Percentiles rank a stretch among this genome's conserved stretches.
Conservation (phyloP, 768 basidiomycete genomes). For the Tylopilus sp. region DNA sequence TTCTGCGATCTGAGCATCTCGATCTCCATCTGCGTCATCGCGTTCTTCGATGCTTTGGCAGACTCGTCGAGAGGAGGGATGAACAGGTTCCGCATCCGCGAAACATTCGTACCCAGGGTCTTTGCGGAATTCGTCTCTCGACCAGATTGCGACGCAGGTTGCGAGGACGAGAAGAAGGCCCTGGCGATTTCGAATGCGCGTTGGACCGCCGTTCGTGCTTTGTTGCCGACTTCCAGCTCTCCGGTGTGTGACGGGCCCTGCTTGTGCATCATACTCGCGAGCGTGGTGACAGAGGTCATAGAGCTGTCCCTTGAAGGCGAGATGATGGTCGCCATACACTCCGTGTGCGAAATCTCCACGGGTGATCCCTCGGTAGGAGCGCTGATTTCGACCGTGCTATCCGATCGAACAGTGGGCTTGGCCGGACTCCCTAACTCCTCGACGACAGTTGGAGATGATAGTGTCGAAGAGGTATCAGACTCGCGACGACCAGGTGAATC, state of each 20-base stretch:
- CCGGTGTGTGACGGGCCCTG: neutral
- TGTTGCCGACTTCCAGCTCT: neutral
- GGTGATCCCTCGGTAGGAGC: neutral
- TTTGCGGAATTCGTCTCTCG: neutral
- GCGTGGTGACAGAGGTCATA: neutral
- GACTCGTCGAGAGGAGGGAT: conserved; percentile 4
- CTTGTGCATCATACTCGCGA: neutral
- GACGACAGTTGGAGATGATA: neutral
- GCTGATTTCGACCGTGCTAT: neutral
- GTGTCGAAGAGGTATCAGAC: neutral
- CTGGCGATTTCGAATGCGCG: neutral
- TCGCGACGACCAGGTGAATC: neutral
- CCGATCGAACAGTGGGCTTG: neutral
- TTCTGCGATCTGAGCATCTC: conserved; percentile 4
- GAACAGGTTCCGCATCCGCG: neutral
- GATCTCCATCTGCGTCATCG: conserved; percentile 4
- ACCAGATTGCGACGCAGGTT: neutral
- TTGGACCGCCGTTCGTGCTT: neutral
- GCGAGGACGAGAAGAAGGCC: neutral
- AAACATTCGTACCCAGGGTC: neutral
- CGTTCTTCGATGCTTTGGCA: neutral
- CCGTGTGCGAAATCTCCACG: neutral
- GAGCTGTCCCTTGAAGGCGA: neutral
- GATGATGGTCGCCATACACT: neutral
- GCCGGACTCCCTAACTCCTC: neutral